These are phyloP conservation scores for Debaryomyces castellii DNA, from an alignment of 805 yeast genomes.

Conservation along the genomic window DNA sequence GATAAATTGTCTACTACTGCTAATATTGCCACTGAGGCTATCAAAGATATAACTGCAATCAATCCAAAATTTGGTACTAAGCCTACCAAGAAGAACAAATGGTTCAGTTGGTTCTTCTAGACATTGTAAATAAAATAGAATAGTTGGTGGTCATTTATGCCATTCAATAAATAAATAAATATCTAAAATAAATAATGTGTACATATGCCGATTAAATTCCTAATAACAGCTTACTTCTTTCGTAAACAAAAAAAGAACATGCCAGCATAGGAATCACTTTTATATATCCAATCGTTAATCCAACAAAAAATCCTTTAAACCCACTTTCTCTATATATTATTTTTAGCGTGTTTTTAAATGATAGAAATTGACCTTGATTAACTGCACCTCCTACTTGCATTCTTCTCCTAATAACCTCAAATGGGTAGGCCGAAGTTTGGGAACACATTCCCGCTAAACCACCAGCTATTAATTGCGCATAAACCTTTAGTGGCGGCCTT, in stretches of 20 bases:
- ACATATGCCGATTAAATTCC: conserved; percentile 47
- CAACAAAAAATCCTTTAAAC: conserved; percentile 85
- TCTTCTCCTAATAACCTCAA: conserved; percentile 90
- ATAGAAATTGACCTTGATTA: conserved; percentile 55
- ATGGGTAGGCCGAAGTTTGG: conserved; percentile 95
- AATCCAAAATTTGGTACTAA: conserved; percentile 53
- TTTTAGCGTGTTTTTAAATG: conserved; percentile 54
- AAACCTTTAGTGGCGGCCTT: conserved; percentile 71
- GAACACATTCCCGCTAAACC: conserved; percentile 95
- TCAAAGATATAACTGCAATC: conserved; percentile 42
- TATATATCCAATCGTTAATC: conserved; percentile 90
- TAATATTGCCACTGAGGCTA: conserved; percentile 26
- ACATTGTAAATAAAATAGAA: not conserved
- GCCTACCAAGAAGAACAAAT: conserved; percentile 51
- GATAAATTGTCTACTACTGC: conserved; percentile 45
- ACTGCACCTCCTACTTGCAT: conserved; percentile 91
- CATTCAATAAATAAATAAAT: conserved; percentile 8
- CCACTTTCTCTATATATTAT: conserved; percentile 75
- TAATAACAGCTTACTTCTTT: conserved; percentile 69
- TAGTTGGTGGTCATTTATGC: not conserved
- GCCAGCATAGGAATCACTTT: conserved; percentile 98
- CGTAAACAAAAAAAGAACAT: conserved; percentile 92
- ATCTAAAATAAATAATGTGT: conserved; percentile 4
- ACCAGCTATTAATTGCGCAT: conserved; percentile 94
- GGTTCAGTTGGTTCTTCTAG: conserved; percentile 61